phyloP scores from a whole-genome alignment of 2,329 filamentous ascomycete genomes.

The Camptophora hylomeconis region DNA sequence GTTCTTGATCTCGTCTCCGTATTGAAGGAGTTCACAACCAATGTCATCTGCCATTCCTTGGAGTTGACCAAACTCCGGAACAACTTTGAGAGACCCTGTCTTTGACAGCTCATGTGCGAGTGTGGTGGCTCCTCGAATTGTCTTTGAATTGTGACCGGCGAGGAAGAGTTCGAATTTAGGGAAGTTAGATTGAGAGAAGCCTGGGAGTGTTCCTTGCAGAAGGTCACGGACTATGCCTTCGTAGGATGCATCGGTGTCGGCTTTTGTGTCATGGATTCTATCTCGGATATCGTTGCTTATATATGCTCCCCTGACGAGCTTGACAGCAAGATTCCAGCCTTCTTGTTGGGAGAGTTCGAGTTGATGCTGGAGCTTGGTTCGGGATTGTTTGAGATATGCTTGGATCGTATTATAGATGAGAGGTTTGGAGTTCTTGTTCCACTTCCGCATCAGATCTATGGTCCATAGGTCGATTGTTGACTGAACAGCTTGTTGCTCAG shows the following conservation, averaged over 20 bases:
- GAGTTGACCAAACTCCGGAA: conserved; percentile 60
- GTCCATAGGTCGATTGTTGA: conserved; percentile 40
- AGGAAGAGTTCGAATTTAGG: conserved; percentile 40
- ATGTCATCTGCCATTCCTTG: conserved; percentile 96
- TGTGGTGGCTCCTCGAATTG: conserved; percentile 38
- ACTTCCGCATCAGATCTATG: conserved; percentile 39
- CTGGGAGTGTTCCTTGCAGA: conserved; percentile 29
- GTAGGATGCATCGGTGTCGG: conserved; percentile 39
- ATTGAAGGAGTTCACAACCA: conserved; percentile 41
- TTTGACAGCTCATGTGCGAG: conserved; percentile 32
- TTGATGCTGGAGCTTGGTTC: conserved; percentile 32
- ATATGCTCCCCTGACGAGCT: conserved; percentile 42
- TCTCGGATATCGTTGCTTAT: conserved; percentile 35
- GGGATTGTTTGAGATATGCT: conserved; percentile 38
- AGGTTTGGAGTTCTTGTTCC: conserved; percentile 30
- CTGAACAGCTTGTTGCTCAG: conserved; percentile 41
- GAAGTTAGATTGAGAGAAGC: conserved; percentile 25
- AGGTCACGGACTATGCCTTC: conserved; percentile 43
- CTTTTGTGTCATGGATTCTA: conserved; percentile 34
- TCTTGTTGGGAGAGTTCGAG: conserved; percentile 32
- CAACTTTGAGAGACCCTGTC: conserved; percentile 29
- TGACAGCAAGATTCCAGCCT: conserved; percentile 38
- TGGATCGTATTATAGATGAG: conserved; percentile 40
- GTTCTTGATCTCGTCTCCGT: conserved; percentile 15
- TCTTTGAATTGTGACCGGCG: conserved; percentile 46